phyloP scores from a whole-genome alignment of 352 stramenopile genomes.

The Pythium guiyangense region DNA sequence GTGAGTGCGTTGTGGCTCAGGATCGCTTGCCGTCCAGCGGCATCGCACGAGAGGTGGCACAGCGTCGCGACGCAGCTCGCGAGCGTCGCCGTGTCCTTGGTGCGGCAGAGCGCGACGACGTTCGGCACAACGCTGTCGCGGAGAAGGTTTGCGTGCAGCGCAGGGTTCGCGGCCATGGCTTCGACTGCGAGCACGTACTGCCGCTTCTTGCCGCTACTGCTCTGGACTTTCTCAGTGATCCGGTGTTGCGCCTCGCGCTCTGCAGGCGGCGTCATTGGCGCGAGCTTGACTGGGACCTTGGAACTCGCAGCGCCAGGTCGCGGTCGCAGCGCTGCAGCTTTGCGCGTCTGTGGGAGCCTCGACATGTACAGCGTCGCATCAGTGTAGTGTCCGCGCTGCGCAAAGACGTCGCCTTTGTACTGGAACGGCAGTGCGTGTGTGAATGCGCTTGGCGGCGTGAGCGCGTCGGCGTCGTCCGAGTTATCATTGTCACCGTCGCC shows the following conservation, averaged over 20 bases:
- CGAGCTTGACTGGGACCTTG: constrained; percentile 41
- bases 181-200: constrained; percentile 63
- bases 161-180: constrained; percentile 56
- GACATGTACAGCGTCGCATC: constrained; percentile 74
- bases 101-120: constrained; percentile 51
- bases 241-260: constrained; percentile 11
- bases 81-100: constrained; percentile 51
- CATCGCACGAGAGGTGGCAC: constrained; percentile 42
- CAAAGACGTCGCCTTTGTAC: constrained; percentile 68
- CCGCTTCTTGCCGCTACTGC: constrained; percentile 39
- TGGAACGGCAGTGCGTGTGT: constrained; percentile 51
- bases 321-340: constrained; percentile 22
- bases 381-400: constrained; percentile 64
- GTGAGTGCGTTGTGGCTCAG: constrained; percentile 46
- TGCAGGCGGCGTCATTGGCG: constrained; percentile 28
- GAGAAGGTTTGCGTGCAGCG: constrained; percentile 44
- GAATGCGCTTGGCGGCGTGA: constrained; percentile 17
- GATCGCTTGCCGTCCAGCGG: constrained; percentile 41
- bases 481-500: no score
- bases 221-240: constrained; percentile 14
- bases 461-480: background rate
- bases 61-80: constrained; percentile 51
- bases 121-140: constrained; percentile 60
- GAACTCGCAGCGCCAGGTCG: constrained; percentile 32
- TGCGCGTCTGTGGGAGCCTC: constrained; percentile 45